Evolutionary conservation across 2,329 filamentous ascomycete genomes (phyloP), one percentile per base, ranked within the genome.

Genomic region (Neurospora sp.): DNA sequence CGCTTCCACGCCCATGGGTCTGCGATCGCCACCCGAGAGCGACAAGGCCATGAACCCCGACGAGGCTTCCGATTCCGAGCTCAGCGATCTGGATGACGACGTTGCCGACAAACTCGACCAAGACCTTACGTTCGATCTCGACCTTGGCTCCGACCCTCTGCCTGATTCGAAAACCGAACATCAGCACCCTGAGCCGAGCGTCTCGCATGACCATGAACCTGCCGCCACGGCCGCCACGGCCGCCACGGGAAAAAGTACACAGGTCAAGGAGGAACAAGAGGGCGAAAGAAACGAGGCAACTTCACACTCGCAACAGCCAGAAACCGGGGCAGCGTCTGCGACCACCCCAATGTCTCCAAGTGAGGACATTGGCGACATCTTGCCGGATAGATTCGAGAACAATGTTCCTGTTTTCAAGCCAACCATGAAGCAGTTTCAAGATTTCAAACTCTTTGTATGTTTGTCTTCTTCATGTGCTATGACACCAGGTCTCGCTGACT

Each of bases 371-470:
- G 91, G 91, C 74, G 92, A 96, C 69, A 86, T 97, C 69, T 83
- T 89, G 66, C 95, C 95, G 0, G 92, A 94, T 78, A 90, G 97
- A 80, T 97, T 92, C 83, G 97, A 93, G 77, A 94, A 93, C 72
- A 92, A 89, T 72, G 91, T 99, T 41, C 95, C 96, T 8, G 91
- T 99, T 71, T 99, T 99, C 82, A 95, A 90, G 80, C 96, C 96
- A 80, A 95, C 91, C 71, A 97, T 97, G 92, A 87, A 91, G 72
- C 93, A 99, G 81, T 98, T 98, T 82, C 89, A 89, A 77, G 92
- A 96, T 81, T 99, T 99, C 80, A 91, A 95, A 81, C 88, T 88
- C 78, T 98, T 96, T 79, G 91, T 98, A 83, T 74, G 87, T 82
- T 71, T 65, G 38, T 57, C 28, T 43, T 19, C 68, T 23, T 67